Evolutionary conservation across 2,329 filamentous ascomycete species (phyloP), one percentile per base, ranked within the genome.

Genomic region (Curvularia eragrostidis): DNA sequence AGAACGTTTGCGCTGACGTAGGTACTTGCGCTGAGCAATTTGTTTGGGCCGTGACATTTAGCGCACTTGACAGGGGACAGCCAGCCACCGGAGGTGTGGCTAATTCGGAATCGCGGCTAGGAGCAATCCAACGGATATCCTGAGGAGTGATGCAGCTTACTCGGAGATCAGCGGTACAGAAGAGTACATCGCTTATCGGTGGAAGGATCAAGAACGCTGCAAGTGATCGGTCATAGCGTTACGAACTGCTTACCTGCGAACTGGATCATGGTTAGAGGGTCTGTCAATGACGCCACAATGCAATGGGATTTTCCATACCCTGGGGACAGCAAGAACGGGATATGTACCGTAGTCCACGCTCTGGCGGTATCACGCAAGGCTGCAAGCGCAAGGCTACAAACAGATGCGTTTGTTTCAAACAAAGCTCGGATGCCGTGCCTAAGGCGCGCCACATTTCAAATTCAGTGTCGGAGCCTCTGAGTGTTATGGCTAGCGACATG

Each of bases 391-490:
- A 23, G 43, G n/a, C 26, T 18, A n/a, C n/a, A n/a, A n/a, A n/a
- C n/a, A n/a, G n/a, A n/a, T 19, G 19, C 7, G 23, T 18, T 30
- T 21, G 54, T 47, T 49, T 56, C 34, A 32, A 46, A 48, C 28
- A n/a, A 12, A 48, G 12, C 21, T 15, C n/a, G 23, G 12, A 43
- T 24, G 23, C 19, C 41, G 41, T 26, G 5, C 15, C 6, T n/a
- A 24, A 13, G 10, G 7, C 23, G 21, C 23, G 13, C 41, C 41
- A 43, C 41, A 2, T 12, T 21, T 43, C 19, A 26, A 19, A 26
- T 43, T 13, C 23, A 13, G 23, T 23, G 41, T 43, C 15, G 41
- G 23, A n/a, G 7, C 13, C 10, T 43, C 8, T 4, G 41, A 43
- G 24, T 24, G 41, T 26, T 43, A 23, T 5, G 15, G 6, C 41